These are phyloP conservation scores for Paramyrothecium roridum DNA, from an alignment of 2,329 filamentous ascomycete genomes.

Conservation along the genomic window DNA sequence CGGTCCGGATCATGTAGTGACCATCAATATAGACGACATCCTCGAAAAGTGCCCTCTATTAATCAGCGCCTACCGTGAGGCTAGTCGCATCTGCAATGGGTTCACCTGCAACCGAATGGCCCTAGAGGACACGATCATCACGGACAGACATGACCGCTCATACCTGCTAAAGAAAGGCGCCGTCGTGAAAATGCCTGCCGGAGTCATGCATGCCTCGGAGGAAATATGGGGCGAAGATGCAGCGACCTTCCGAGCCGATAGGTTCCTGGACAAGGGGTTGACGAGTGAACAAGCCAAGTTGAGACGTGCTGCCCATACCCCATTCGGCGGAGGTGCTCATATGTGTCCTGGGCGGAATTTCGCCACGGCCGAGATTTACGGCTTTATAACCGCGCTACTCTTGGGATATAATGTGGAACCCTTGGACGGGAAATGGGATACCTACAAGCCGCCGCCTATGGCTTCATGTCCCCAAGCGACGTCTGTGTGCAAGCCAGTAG, in stretches of 20 bases:
- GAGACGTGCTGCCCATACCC: background rate
- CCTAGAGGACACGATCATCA: constrained; percentile 30
- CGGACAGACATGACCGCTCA: constrained; percentile 11
- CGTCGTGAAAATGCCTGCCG: constrained; percentile 11
- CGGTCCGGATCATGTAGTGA: constrained; percentile 7
- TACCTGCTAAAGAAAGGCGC: constrained; percentile 20
- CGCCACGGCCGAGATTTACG: constrained; percentile 6
- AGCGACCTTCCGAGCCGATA: constrained; percentile 6
- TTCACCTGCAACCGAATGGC: constrained; percentile 33
- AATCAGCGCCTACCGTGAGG: constrained; percentile 33
- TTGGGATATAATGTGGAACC: constrained; percentile 5
- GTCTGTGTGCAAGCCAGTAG: constrained; percentile 3
- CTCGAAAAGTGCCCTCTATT: constrained; percentile 33
- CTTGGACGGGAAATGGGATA: constrained; percentile 2
- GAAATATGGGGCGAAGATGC: constrained; percentile 12
- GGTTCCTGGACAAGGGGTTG: constrained; percentile 5
- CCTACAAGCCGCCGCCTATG: background rate
- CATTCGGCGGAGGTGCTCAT: constrained; percentile 6
- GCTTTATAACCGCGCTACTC: constrained; percentile 1
- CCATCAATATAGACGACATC: constrained; percentile 30
- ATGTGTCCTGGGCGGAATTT: constrained; percentile 6
- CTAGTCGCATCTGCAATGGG: constrained; percentile 32
- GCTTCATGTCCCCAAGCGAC: constrained; percentile 1
- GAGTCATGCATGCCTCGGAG: constrained; percentile 7
- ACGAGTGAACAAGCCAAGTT: constrained; percentile 1